phyloP scores from a whole-genome alignment of 148 eudicot genomes.

The Arbutus unedo region DNA sequence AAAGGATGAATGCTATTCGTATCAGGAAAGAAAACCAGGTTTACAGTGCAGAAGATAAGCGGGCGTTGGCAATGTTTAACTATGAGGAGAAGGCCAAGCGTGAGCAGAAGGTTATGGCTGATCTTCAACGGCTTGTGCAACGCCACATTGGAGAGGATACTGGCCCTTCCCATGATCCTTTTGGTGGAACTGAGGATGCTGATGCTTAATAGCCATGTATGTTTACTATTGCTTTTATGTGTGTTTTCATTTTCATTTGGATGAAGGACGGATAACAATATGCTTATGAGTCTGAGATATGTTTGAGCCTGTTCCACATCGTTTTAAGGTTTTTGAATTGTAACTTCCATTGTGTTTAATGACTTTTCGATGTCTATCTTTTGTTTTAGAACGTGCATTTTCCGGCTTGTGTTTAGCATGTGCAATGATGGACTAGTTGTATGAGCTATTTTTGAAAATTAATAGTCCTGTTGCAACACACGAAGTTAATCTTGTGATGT shows the following conservation, averaged over 20 bases:
- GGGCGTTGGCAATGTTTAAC: constrained; percentile 97
- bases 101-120: constrained; percentile 94
- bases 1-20: constrained; percentile 99
- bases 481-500: no score
- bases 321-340: background rate
- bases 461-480: no score
- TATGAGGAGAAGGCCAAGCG: constrained; percentile 93
- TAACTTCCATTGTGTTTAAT: background rate
- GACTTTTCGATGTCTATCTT: background rate
- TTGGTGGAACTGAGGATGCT: constrained; percentile 60
- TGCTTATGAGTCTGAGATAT: background rate
- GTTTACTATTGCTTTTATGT: background rate
- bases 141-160: constrained; percentile 83
- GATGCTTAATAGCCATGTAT: constrained; percentile 47
- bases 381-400: background rate
- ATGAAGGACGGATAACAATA: background rate
- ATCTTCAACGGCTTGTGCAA: constrained; percentile 79
- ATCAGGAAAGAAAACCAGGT: constrained; percentile 99
- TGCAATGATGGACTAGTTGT: background rate
- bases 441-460: background rate
- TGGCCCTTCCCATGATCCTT: constrained; percentile 87
- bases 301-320: background rate
- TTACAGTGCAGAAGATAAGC: constrained; percentile 98
- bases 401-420: no score
- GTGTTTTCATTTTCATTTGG: background rate